Base-by-base conservation (phyloP, 179 eudicot genomes). In the Gypsophila paniculata region DNA sequence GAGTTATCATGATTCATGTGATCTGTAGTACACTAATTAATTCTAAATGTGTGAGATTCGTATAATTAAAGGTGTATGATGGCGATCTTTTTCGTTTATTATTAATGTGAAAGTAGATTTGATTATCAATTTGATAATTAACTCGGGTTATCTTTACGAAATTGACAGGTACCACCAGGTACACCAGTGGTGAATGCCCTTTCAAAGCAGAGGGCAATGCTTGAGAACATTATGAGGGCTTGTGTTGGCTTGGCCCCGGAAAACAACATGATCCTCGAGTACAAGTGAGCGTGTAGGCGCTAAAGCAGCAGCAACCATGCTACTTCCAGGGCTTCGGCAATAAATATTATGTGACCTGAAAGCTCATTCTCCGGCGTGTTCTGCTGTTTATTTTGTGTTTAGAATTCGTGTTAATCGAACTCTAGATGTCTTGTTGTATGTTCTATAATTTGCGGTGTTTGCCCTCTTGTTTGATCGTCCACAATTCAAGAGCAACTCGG, bases 111-210 rank as follows among this genome's bases (percentile, higher is more conserved):
- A 13, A 25, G 64, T 14, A 3, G 15, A 32, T 52, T 19, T 51
- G 26, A 46, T 51, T 17, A 13, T 53, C 64, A 44, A 38, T 21
- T 70, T 44, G 55, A 61, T 36, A 23, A 60, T 19, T 46, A 32
- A 61, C 26, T 44, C 19, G 44, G 32, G 8, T 25, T 65, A 61
- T 36, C n/a, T 5, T 21, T 32, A 15, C 0, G 25, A 57, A 74
- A 71, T 17, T 66, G 78, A 77, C 79, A 93, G 98, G 97, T 93
- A 49, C 98, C 98, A 57, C 98, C 97, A n/a, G 97, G 98, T 19
- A 93, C 98, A 18, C 98, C 98, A 9, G 98, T 93, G 78, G 98
- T 93, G 86, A 93, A 93, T 25, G 98, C 98, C 0, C 86, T 93
- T 8, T 82, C 98, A 2, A 93, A 93, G 82, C 98, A 93, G 82